These are phyloP conservation scores for Silene conica DNA, from an alignment of 148 eudicot genomes.

Conservation along the genomic window DNA sequence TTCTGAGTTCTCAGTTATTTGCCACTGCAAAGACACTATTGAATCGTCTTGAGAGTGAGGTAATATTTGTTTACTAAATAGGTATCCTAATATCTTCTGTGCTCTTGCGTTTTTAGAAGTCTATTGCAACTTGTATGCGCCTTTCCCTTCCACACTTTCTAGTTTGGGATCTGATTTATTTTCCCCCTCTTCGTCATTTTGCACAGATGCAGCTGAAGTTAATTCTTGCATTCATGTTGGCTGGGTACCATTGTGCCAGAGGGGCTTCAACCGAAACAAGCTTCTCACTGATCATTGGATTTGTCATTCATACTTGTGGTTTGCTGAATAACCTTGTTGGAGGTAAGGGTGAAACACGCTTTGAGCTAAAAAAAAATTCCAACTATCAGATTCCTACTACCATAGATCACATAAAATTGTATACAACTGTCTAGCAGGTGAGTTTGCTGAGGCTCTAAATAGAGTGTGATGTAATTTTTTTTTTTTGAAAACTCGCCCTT, in stretches of 20 bases:
- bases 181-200: slow-evolving; percentile 13
- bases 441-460: background rate
- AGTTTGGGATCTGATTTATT: background rate
- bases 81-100: background rate
- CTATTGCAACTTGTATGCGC: background rate
- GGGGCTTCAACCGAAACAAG: slow-evolving; percentile 52
- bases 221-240: slow-evolving; percentile 49
- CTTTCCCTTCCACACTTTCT: background rate
- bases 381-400: background rate
- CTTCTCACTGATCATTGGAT: slow-evolving; percentile 57
- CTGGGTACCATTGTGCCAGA: slow-evolving; percentile 70
- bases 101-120: background rate
- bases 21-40: slow-evolving; percentile 50
- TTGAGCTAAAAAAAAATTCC: background rate
- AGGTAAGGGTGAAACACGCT: slow-evolving; percentile 33
- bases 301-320: slow-evolving; percentile 34
- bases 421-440: background rate
- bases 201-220: slow-evolving; percentile 66
- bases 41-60: slow-evolving; percentile 51
- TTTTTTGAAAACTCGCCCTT: background rate
- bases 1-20: slow-evolving; percentile 47
- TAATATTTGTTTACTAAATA: slow-evolving; percentile 19
- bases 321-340: slow-evolving; percentile 46
- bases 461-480: background rate
- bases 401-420: background rate